Base-by-base conservation (phyloP, 768 basidiomycete species). In the Cystofilobasidium macerans region DNA sequence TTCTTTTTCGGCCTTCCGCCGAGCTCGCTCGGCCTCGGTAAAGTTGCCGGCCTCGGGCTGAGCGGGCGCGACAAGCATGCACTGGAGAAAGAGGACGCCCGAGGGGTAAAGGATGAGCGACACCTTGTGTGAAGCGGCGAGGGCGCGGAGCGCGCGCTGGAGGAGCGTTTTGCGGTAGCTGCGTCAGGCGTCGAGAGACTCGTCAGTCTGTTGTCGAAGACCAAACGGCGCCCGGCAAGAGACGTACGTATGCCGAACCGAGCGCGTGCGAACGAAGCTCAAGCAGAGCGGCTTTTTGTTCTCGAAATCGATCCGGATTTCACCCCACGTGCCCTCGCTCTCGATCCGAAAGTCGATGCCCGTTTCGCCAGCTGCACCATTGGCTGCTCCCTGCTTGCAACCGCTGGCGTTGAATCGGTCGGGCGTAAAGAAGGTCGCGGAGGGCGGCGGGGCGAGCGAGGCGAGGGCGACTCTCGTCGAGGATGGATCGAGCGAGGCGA, bases 221-320 rank as follows among this genome's bases (percentile, higher is more conserved):
- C 32, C 16, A 20, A 65, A n/a, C 20, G 24, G 18, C 26, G 33
- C 8, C 18, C 42, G 13, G 54, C 43, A 67, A 13, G 14, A 26
- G 56, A 62, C 78, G 54, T 69, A 91, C 91, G 85, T 88, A 75
- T 88, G 89, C 40, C 78, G 80, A 36, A 91, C 81, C 9, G 78
- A 77, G 40, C 80, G 78, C 14, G 75, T 78, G 74, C 93, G 97
- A 68, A 94, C 88, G 71, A 95, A 91, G 0, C 85, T 83, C 75
- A 95, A 91, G 35, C 97, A 80, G 0, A 98, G 88, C 58, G 95
- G 91, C 57, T 82, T 81, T 72, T 94, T 91, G 71, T 89, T 91
- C 3, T 91, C 91, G 69, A 93, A 98, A 76, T 99, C 93, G 54
- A 88, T 90, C 80, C 94, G 88, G 0, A 88, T 88, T 69, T 82